Percentiles rank a stretch among this genome's conserved stretches.
Evolutionary conservation across 2,329 filamentous ascomycete genomes (phyloP).

Genomic region (Metarhizium robertsii): DNA sequence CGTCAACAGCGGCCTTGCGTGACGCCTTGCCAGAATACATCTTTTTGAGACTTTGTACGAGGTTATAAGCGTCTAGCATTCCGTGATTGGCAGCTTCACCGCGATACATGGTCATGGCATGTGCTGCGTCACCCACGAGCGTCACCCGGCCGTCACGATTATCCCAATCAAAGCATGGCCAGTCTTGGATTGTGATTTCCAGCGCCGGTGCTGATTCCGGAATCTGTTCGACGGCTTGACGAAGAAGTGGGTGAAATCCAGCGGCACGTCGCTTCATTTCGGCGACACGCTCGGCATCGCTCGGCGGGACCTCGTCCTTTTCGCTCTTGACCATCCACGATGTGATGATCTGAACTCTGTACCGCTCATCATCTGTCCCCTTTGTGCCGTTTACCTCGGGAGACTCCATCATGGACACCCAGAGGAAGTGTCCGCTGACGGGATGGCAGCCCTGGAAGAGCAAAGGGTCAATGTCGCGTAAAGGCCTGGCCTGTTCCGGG

Average conservation of each 20-base stretch:
- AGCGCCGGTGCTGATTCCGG: conserved; percentile 28
- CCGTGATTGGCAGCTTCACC: conserved; percentile 31
- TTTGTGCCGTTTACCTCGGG: conserved; percentile 26
- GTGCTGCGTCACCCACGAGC: conserved; percentile 43
- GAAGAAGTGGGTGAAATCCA: conserved; percentile 28
- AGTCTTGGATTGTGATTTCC: conserved; percentile 26
- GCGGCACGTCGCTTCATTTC: conserved; percentile 29
- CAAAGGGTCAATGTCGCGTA: conserved; percentile 40
- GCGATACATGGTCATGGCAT: conserved; percentile 49
- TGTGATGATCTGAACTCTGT: conserved; percentile 34
- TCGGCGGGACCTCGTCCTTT: conserved; percentile 23
- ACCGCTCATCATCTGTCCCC: conserved; percentile 21
- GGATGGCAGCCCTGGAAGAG: conserved; percentile 47
- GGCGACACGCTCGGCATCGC: conserved; percentile 20
- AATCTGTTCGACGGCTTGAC: conserved; percentile 31
- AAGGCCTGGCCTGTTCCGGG: conserved; percentile 25
- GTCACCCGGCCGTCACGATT: conserved; percentile 33
- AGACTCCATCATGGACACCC: conserved; percentile 36
- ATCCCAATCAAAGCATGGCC: conserved; percentile 30
- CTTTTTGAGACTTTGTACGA: conserved; percentile 15
- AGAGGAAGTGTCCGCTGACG: conserved; percentile 38
- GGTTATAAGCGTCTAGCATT: conserved; percentile 26
- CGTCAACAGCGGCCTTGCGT: conserved; percentile 12
- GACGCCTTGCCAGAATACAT: conserved; percentile 8
- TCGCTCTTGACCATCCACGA: conserved; percentile 33